Base-by-base conservation (phyloP, 2,329 filamentous ascomycete species). In the Trichophaea hybrida region DNA sequence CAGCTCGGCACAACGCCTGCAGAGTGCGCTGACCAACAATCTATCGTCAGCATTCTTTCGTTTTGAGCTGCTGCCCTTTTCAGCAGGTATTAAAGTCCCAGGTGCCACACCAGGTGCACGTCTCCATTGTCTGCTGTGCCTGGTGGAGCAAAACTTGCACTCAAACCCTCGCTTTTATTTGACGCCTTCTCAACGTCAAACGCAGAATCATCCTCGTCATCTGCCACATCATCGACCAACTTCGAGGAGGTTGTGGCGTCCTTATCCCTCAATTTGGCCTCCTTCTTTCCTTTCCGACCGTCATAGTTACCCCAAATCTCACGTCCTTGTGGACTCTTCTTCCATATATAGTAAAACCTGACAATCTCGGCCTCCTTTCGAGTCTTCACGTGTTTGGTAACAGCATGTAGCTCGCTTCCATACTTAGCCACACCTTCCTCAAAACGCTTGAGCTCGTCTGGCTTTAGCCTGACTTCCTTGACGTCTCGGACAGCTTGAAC, bases 291-390 rank as follows among this genome's bases (percentile, higher is more conserved):
- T 70, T 94, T 94, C 50, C 91, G 82, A 8, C 87, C 88, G 55
- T 87, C 82, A 68, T 86, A 95, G 65, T 83, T 87, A 61, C 88
- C 88, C 90, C 93, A 96, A 24, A 98, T 83, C 67, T 93, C 83
- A 69, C 81, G 84, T 44, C 93, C 93, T 60, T 84, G 83, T 1
- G 85, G 79, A 0, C 88, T 88, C 73, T 97, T 97, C 75, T 98
- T 98, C 93, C 93, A 98, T 65, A 87, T 87, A 71, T 98, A 98
- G 73, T 97, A 98, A 70, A 86, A 94, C 2, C 93, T 86, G 32
- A 94, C 88, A 63, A 96, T 85, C 60, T 88, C 81, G 55, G 84
- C 83, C 63, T 89, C 83, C 44, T 81, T 82, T 66, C 93, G 81
- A 0, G 84, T 87, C 72, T 88, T 90, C 68, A 96, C 87, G 71